Base-by-base conservation (phyloP, 768 basidiomycete genomes). In the Pisolithus marmoratus region DNA sequence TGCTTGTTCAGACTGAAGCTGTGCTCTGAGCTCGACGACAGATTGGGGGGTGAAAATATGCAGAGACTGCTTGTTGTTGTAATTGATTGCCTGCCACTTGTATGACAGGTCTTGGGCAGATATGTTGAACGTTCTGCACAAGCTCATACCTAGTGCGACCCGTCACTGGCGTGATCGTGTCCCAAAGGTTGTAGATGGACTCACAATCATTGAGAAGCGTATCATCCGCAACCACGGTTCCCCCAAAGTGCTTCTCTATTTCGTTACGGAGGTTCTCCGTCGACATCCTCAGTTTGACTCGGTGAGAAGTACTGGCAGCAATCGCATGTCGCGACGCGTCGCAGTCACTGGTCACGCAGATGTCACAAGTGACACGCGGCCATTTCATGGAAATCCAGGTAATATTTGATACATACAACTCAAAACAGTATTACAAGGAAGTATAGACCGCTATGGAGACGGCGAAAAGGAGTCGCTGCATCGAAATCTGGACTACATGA, bases 61-160 rank as follows among this genome's bases (percentile, higher is more conserved):
- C 38, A 80, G 17, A 3, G 61, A 58, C 26, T 37, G 55, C n/a
- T 60, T 63, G 42, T 46, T 61, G 19, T 57, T 65, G 46, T 63
- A 72, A 14, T 56, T 59, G 29, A 63, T 70, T 50, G 85, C 85
- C 61, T 90, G 84, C 75, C 84, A 82, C 63, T 88, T 90, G 67
- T 73, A 90, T 38, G 73, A 74, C 19, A 90, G 72, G 45, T 70
- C 63, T 22, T 80, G 74, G 20, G 82, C 74, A 27, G 70, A 57
- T 37, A 84, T 34, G 52, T 78, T 76, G 69, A 82, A 85, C 57
- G 78, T 78, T 62, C 77, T 72, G 63, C 88, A 90, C 54, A 90
- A 72, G 23, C 74, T 72, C 29, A 77, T 73, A 57, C 86, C 87
- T 90, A 60, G 20, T 43, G 7, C 23, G 52, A 59, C 52, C 48